Base-by-base conservation (phyloP, 2,329 filamentous ascomycete genomes). In the Fusarium sp. region DNA sequence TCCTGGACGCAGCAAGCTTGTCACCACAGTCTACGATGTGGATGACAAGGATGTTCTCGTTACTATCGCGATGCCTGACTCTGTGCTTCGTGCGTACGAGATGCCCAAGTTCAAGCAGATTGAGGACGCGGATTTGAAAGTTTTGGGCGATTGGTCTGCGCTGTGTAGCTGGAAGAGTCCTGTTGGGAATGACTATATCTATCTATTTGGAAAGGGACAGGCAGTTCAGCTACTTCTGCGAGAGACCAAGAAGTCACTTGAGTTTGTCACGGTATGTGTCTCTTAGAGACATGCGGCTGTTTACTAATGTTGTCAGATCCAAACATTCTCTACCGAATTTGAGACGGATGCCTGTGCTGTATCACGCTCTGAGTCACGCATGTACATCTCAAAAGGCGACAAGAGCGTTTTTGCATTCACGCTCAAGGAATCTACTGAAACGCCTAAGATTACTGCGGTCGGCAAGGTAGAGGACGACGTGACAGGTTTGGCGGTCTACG, bases 111-210 rank as follows among this genome's bases (percentile, higher is more conserved):
- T 80, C 6, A 70, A 77, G 48, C 76, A 79, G 59, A 59, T 80
- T 20, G 73, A 78, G 8, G 71, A 73, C 7, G 78, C 79, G 6
- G 65, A 76, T 40, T 75, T 77, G 13, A 79, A 75, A 25, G 75
- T 79, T 3, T 73, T 84, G 16, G 83, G 84, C 0, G 83, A 85
- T 66, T 85, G 83, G 81, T 84, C 83, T 16, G 80, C 83, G 2
- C 68, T 85, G 7, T 85, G 84, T 69, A 74, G 78, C 12, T 85
- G 82, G 83, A 81, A 77, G 65, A 83, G 80, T 55, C 71, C 70
- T 20, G 81, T 78, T 20, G 79, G 79, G 3, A 81, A 82, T 44
- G 76, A 81, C 34, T 85, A 85, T 59, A 53, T 85, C 6, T 85
- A 79, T 64, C 69, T 85, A 13, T 84, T 85, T 58, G 83, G 83